Conservation (phyloP, 2,329 filamentous ascomycete species). For the Ceratocystis destructans region DNA sequence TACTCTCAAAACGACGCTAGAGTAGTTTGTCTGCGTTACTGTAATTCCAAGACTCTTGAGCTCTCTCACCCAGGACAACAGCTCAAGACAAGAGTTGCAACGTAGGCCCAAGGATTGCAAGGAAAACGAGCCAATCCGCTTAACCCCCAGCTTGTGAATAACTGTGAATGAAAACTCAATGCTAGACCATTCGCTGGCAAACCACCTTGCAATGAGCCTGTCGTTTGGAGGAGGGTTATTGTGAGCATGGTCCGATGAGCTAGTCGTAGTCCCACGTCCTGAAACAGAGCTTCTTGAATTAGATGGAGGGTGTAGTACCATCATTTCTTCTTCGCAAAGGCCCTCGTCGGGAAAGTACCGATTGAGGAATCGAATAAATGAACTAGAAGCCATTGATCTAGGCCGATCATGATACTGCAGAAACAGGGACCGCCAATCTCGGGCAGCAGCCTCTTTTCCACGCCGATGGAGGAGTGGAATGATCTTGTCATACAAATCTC, state of each 20-base stretch:
- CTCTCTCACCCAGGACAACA: background rate
- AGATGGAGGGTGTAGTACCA: slow-evolving; percentile 19
- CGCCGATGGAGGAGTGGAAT: slow-evolving; percentile 37
- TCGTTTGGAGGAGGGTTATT: slow-evolving; percentile 38
- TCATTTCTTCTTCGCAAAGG: slow-evolving; percentile 29
- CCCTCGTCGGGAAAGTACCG: slow-evolving; percentile 33
- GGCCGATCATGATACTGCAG: slow-evolving; percentile 21
- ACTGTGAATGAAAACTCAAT: slow-evolving; percentile 59
- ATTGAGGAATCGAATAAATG: slow-evolving; percentile 36
- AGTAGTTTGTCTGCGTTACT: slow-evolving; percentile 50
- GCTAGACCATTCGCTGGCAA: slow-evolving; percentile 58
- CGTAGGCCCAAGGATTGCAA: slow-evolving; percentile 64
- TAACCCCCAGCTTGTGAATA: slow-evolving; percentile 55
- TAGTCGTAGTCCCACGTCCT: background rate
- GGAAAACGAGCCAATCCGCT: slow-evolving; percentile 59
- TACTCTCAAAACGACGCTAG: slow-evolving; percentile 50
- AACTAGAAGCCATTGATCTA: slow-evolving; percentile 27
- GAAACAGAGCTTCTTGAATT: background rate
- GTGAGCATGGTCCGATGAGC: too few species aligned
- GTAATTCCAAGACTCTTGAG: slow-evolving; percentile 41
- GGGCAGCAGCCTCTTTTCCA: slow-evolving; percentile 34
- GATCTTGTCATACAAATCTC: slow-evolving; percentile 36
- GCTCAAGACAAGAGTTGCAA: slow-evolving; percentile 10
- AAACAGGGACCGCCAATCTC: slow-evolving; percentile 35
- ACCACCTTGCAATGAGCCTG: slow-evolving; percentile 61